Conservation (phyloP, 2,329 filamentous ascomycete genomes). For the Leptographium wingfieldii region DNA sequence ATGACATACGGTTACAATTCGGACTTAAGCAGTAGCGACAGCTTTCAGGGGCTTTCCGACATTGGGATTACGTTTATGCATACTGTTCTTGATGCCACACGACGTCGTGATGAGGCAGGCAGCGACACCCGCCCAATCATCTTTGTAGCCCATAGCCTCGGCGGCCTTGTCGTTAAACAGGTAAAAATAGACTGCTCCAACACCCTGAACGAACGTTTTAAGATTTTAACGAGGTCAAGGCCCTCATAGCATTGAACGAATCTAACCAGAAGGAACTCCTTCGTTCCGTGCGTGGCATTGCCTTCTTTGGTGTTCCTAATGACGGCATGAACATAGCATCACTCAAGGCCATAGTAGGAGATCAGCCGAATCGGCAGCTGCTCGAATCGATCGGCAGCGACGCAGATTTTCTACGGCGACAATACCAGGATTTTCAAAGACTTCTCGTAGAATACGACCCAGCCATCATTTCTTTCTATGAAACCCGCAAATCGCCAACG, state of each 20-base stretch:
- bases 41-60: background rate
- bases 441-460: background rate
- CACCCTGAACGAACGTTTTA: background rate
- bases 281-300: background rate
- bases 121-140: background rate
- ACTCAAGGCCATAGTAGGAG: background rate
- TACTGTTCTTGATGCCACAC: background rate
- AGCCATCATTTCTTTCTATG: background rate
- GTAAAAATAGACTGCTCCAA: background rate
- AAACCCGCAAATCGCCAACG: background rate
- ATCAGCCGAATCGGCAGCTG: background rate
- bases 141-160: background rate
- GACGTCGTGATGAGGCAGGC: fast-evolving
- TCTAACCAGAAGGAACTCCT: no score
- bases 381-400: background rate
- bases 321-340: background rate
- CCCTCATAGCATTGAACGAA: background rate
- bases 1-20: background rate
- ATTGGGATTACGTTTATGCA: background rate
- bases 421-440: background rate
- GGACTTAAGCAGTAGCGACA: no score
- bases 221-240: background rate
- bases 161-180: background rate
- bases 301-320: background rate
- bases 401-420: background rate